Base-by-base conservation (phyloP, 495 filamentous ascomycete species). In the Aspergillus incahuasiensis region DNA sequence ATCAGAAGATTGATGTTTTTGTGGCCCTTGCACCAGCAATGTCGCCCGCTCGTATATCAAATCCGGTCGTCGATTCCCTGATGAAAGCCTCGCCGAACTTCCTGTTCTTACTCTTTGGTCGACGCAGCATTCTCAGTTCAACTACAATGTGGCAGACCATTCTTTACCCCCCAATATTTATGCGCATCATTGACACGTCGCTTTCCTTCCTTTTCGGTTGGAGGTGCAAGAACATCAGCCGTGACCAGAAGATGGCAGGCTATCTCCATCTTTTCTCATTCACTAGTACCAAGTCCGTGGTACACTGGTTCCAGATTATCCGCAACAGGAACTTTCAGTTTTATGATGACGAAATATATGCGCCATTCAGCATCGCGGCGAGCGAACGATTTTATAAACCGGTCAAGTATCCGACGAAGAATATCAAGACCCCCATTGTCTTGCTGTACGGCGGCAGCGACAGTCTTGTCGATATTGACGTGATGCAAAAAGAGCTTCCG, bases 291-390 rank as follows among this genome's bases (percentile, higher is more conserved):
- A 98, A 98, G 65, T 89, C 85, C 13, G 89, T 96, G 8, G 94
- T 98, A 0, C 94, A 98, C 63, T 98, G 94, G 94, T 98, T 98
- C 71, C 94, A 98, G 65, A 96, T 98, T 62, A 97, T 98, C 59
- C 86, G 94, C 43, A 96, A 91, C 63, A 86, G 88, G 59, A 88
- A 81, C 28, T 98, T 98, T 67, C 94, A 97, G 69, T 97, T 98
- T 87, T 97, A 91, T 68, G 94, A 98, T 63, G 94, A 98, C 63
- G 92, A 97, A 63, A 80, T 94, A 6, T 86, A 88, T 53, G 77
- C 79, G 4, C 82, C 83, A 1, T 72, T 89, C 42, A 78, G 75
- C 45, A 56, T 84, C 24, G 78, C 78, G 8, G 79, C 75, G 30
- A 85, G 77, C 56, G 76, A 79, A 43, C 76, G 79, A 13, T 89